Evolutionary conservation across 2,329 filamentous ascomycete genomes (phyloP).

Genomic region (Amauroascus niger): DNA sequence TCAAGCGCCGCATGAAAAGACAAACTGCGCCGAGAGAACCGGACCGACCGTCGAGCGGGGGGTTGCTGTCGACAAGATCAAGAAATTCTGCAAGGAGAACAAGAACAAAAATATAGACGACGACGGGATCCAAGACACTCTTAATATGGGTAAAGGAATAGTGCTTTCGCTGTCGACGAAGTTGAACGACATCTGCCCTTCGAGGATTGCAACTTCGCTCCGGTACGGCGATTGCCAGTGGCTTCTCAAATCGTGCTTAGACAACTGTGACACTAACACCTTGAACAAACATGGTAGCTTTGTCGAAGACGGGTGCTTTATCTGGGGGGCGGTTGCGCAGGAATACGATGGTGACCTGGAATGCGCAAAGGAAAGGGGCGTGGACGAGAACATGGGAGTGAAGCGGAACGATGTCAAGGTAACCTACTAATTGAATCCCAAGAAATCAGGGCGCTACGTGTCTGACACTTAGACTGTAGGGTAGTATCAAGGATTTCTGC

Average conservation of each 20-base stretch:
- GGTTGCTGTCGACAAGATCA: neutral
- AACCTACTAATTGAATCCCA: neutral
- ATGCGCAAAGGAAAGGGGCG: slow-evolving; percentile 4
- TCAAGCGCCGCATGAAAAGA: neutral
- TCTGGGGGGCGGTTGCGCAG: slow-evolving; percentile 4
- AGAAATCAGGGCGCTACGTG: too few species aligned
- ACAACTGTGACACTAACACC: slow-evolving; percentile 1
- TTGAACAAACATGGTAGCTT: slow-evolving; percentile 2
- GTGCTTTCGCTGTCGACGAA: slow-evolving; percentile 5
- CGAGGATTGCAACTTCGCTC: neutral
- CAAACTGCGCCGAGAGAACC: slow-evolving; percentile 2
- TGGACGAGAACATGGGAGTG: neutral
- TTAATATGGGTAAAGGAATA: neutral
- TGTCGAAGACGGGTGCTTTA: neutral
- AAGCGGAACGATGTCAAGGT: neutral
- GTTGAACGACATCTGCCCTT: neutral
- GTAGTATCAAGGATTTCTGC: slow-evolving; percentile 6
- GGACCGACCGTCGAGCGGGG: slow-evolving; percentile 3
- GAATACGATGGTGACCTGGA: slow-evolving; percentile 9
- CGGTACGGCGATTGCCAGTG: neutral
- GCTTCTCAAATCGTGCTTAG: slow-evolving; percentile 2
- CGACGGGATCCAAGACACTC: neutral
- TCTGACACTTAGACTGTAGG: neutral
- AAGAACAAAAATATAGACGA: neutral
- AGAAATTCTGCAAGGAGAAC: slow-evolving; percentile 2